These are phyloP conservation scores for Colletotrichum orbiculare DNA, from an alignment of 2,329 filamentous ascomycete species.

Conservation along the genomic window DNA sequence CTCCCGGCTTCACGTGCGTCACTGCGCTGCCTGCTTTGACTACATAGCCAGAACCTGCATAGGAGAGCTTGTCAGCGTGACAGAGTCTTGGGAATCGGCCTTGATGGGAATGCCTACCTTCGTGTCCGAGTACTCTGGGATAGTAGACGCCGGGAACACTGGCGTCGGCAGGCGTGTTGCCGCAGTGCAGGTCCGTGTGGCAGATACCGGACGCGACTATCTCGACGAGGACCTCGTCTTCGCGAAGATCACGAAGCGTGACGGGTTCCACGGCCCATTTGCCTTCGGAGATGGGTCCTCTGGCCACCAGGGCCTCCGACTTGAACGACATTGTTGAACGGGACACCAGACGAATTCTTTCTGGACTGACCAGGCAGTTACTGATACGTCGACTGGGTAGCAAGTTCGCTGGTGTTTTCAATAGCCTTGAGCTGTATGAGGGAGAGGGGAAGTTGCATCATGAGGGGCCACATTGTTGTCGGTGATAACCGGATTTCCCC, in stretches of 20 bases:
- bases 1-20: constrained; percentile 60
- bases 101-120: constrained; percentile 49
- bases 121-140: constrained; percentile 60
- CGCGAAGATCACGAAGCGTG: constrained; percentile 39
- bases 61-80: background rate
- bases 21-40: constrained; percentile 53
- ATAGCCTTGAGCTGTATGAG: background rate
- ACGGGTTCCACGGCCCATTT: constrained; percentile 47
- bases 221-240: constrained; percentile 62
- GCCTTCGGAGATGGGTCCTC: constrained; percentile 45
- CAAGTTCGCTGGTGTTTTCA: no score
- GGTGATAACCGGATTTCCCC: constrained; percentile 10
- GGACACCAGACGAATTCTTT: background rate
- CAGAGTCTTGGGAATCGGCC: background rate
- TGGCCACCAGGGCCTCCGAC: constrained; percentile 45
- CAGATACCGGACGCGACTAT: constrained; percentile 66
- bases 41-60: constrained; percentile 57
- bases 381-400: no score
- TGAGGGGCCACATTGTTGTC: background rate
- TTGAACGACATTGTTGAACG: constrained; percentile 38
- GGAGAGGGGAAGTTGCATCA: constrained; percentile 2
- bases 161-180: constrained; percentile 41
- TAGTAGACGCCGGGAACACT: constrained; percentile 34
- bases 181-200: constrained; percentile 63
- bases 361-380: no score